Evolutionary conservation across 2,329 filamentous ascomycete genomes (phyloP).

Genomic region (Rhynchosporium graminicola): DNA sequence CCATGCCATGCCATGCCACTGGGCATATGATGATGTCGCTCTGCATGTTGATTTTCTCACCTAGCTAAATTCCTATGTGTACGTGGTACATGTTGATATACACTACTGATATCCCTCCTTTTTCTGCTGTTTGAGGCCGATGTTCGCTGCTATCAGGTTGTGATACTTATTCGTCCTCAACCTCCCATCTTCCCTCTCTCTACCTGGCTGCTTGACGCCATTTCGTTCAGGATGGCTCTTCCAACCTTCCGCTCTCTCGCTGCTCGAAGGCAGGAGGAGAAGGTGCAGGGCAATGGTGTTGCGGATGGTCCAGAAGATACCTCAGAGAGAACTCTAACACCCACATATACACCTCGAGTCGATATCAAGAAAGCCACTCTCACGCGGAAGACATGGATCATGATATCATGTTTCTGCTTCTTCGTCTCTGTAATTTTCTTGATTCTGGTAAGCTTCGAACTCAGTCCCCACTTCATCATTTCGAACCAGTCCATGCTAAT

Average conservation of each 20-base stretch:
- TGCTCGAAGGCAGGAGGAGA: constrained; percentile 27
- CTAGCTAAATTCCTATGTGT: neutral
- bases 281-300: constrained; percentile 23
- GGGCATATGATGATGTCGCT: constrained; percentile 25
- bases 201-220: constrained; percentile 6
- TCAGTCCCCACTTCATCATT: constrained; percentile 1
- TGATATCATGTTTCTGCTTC: constrained; percentile 69
- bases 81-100: constrained; percentile 18
- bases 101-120: constrained; percentile 15
- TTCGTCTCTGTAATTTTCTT: constrained; percentile 76
- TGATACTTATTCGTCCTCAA: neutral
- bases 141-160: neutral
- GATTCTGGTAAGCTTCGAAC: constrained; percentile 59
- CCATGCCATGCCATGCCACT: neutral
- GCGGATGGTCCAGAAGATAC: constrained; percentile 15
- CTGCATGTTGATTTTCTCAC: neutral
- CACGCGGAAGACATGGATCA: constrained; percentile 54
- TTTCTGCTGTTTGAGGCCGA: neutral
- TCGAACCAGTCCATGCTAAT: constrained; percentile 2
- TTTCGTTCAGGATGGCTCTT: constrained; percentile 33
- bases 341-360: constrained; percentile 30
- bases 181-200: neutral
- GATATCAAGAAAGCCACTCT: constrained; percentile 51
- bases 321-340: constrained; percentile 34
- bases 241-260: constrained; percentile 38